phyloP scores from a whole-genome alignment of 306 rosid genomes.

The Rosa chinensis region DNA sequence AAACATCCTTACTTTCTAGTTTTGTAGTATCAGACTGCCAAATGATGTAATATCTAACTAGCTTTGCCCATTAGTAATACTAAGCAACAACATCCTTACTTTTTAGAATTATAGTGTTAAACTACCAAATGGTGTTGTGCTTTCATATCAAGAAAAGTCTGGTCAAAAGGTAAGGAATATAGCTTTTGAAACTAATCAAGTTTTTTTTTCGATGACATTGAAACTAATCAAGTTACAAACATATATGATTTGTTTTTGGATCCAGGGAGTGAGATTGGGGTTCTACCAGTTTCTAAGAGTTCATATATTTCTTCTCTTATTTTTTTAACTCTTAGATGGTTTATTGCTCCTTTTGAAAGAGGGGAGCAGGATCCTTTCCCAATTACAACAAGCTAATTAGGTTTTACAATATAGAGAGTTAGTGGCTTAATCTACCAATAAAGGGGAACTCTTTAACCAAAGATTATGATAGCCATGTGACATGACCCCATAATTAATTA shows the following conservation, averaged over 20 bases:
- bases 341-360: background rate
- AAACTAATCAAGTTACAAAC: background rate
- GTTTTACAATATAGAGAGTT: background rate
- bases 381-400: background rate
- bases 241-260: background rate
- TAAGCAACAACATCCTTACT: background rate
- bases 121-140: background rate
- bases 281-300: background rate
- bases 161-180: background rate
- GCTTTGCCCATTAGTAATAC: background rate
- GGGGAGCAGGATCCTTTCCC: background rate
- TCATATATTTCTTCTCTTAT: background rate
- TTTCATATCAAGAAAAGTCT: background rate
- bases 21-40: no score
- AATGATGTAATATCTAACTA: background rate
- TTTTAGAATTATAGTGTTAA: no score
- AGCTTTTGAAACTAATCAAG: background rate
- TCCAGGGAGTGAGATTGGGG: background rate
- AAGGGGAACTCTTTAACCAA: background rate
- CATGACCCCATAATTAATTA: background rate
- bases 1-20: no score
- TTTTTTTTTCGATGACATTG: no score
- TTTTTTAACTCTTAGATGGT: background rate
- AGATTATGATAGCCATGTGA: background rate
- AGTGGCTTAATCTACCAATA: background rate